Percentiles rank a stretch among this genome's conserved stretches.
phyloP scores from a whole-genome alignment of 306 rosid species.

The Coriaria nepalensis region DNA sequence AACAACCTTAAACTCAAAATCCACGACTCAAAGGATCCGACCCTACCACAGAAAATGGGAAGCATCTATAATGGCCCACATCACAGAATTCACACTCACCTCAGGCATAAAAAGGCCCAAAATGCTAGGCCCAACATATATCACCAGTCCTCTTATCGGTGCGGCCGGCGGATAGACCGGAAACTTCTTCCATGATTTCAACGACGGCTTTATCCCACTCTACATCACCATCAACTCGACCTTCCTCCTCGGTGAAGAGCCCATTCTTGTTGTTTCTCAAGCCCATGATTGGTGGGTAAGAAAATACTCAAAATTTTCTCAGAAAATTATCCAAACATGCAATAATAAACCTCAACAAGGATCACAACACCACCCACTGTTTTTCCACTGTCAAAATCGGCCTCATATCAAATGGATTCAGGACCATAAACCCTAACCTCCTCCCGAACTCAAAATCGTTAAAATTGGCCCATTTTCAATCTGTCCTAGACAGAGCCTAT shows the following conservation, averaged over 20 bases:
- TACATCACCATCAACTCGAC: slow-evolving; percentile 20
- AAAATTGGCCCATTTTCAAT: slow-evolving; percentile 18
- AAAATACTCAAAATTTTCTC: slow-evolving; percentile 18
- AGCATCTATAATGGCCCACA: slow-evolving; percentile 11
- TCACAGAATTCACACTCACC: slow-evolving; percentile 20
- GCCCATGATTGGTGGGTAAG: slow-evolving; percentile 36
- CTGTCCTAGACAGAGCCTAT: slow-evolving; percentile 22
- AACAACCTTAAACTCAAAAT: too few relatives aligned
- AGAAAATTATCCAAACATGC: slow-evolving; percentile 18
- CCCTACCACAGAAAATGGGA: slow-evolving; percentile 31
- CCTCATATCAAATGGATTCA: slow-evolving; percentile 28
- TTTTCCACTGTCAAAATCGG: slow-evolving; percentile 32
- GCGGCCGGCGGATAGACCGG: slow-evolving; percentile 31
- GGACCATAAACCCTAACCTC: slow-evolving; percentile 18
- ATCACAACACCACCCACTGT: slow-evolving; percentile 24
- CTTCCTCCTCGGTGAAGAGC: slow-evolving; percentile 3
- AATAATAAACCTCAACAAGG: slow-evolving; percentile 29
- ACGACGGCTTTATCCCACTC: slow-evolving; percentile 32
- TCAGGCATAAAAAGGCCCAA: slow-evolving; percentile 23
- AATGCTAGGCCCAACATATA: slow-evolving; percentile 20
- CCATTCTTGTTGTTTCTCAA: slow-evolving; percentile 25
- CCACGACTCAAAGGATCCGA: slow-evolving; percentile 14
- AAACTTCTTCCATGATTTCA: slow-evolving; percentile 42
- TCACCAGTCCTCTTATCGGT: slow-evolving; percentile 24
- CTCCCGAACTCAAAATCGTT: slow-evolving; percentile 9